Evolutionary conservation across 2,329 filamentous ascomycete species (phyloP), one percentile per base, ranked within the genome.

Genomic region (Monilinia laxa): DNA sequence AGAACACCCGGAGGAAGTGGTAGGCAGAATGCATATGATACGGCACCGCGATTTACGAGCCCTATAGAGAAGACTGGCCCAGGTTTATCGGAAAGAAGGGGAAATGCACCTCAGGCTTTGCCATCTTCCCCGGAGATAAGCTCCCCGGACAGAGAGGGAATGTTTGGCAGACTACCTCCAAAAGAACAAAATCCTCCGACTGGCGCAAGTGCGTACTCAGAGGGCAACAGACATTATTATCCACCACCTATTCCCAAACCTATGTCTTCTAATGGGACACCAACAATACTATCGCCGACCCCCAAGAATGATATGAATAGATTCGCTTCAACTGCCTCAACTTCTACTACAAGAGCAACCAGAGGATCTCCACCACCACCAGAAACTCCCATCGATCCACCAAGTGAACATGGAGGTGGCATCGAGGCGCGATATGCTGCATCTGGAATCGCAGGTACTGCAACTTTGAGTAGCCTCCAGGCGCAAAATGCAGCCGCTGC

Each of bases 341-440:
- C 89, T 16, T 96, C 93, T 2, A 99, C 95, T 0, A 97, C 94
- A 2, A 88, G 91, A 71, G 95, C 95, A 25, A 93, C 91, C 75
- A 86, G 95, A 72, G 95, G 95, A 54, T 98, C 94, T 38, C 95
- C 95, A 6, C 94, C 95, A 5, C 95, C 95, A 1, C 95, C 95
- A 11, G 94, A 98, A 77, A 98, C 95, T 0, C 92, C 95, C 42
- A 84, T 94, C 69, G 85, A 90, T 40, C 90, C 90, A 52, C 91
- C 90, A 1, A 87, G 86, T 23, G 83, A 82, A 64, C 82, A 87
- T n/a, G 87, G 89, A 2, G 92, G 90, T 52, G 92, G 91, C 66
- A 97, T 97, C 73, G 93, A 97, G 77, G 91, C 92, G 62, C 87
- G 93, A 65, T 97, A 96, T 82, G 93, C 93, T 3, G 92, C 93